Percentiles rank a stretch among this genome's conserved stretches.
These are phyloP conservation scores for Lepraria neglecta DNA, from an alignment of 495 filamentous ascomycete genomes.

Conservation along the genomic window DNA sequence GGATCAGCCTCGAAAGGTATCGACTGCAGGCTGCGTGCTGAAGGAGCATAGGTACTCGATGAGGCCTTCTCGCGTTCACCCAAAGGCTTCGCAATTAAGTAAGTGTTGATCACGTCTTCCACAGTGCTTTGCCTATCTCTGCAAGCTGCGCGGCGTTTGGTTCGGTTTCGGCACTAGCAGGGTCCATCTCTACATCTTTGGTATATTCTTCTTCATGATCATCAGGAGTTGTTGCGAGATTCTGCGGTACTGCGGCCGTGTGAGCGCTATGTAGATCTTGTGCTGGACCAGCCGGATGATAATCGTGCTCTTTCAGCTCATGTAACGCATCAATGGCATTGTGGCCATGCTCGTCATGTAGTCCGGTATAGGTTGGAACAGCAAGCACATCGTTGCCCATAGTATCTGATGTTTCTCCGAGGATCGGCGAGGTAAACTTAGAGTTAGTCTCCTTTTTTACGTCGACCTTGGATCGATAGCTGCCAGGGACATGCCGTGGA, in stretches of 20 bases:
- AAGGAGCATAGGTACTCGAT: slow-evolving; percentile 1
- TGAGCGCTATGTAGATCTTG: slow-evolving; percentile 1
- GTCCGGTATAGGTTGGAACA: slow-evolving; percentile 7
- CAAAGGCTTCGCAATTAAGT: neutral
- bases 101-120: neutral
- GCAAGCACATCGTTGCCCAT: neutral
- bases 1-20: slow-evolving; percentile 7
- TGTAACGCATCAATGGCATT: slow-evolving; percentile 7
- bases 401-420: slow-evolving; percentile 7
- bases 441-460: neutral
- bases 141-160: neutral
- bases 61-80: neutral
- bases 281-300: neutral
- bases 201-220: neutral
- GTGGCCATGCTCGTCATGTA: slow-evolving; percentile 11
- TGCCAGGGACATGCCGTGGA: slow-evolving; percentile 24
- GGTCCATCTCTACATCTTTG: neutral
- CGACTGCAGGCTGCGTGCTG: slow-evolving; percentile 15
- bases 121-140: neutral
- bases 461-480: slow-evolving; percentile 22
- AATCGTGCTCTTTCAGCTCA: slow-evolving; percentile 1
- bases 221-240: neutral
- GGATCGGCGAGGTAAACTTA: slow-evolving; percentile 3
- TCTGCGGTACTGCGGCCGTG: neutral
- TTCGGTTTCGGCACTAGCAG: slow-evolving; percentile 1